phyloP scores from a whole-genome alignment of 1,284 basidiomycete genomes.

The Ceratobasidium sp. region DNA sequence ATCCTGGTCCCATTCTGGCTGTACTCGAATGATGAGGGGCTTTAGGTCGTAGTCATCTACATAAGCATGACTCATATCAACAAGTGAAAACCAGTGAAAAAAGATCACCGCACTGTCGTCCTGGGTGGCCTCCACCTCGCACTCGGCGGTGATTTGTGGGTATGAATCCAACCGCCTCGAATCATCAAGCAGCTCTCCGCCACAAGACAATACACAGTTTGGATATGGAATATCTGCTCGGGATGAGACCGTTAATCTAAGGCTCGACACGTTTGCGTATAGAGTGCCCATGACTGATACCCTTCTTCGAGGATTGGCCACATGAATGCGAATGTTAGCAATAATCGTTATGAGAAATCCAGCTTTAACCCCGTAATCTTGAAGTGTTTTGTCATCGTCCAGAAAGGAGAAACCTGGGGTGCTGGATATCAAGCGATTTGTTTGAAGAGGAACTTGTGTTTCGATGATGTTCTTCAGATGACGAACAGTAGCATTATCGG shows the following conservation, averaged over 20 bases:
- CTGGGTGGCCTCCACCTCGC: not conserved
- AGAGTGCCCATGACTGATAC: slow-evolving; percentile 11
- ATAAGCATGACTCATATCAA: not conserved
- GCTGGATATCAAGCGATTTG: not conserved
- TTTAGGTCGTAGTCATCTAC: not conserved
- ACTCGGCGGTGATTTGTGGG: not conserved
- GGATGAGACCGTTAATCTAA: not conserved
- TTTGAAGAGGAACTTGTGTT: not conserved
- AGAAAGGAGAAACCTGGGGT: not conserved
- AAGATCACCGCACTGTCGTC: not conserved
- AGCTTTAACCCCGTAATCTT: not conserved
- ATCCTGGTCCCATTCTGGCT: slow-evolving; percentile 13
- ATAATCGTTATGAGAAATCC: slow-evolving; percentile 5
- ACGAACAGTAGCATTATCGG: not conserved
- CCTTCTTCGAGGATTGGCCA: not conserved
- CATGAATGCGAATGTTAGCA: slow-evolving; percentile 8
- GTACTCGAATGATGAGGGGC: not conserved
- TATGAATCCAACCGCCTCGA: slow-evolving; percentile 9
- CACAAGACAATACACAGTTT: not conserved
- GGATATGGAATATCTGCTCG: not conserved
- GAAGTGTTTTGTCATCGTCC: slow-evolving; percentile 7
- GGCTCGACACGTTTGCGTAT: slow-evolving; percentile 19
- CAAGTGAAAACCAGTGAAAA: not conserved
- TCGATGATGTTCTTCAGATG: slow-evolving; percentile 1
- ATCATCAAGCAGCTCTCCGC: slow-evolving; percentile 21